These are phyloP conservation scores for Quillaja saponaria DNA, from an alignment of 306 rosid species.

Conservation along the genomic window DNA sequence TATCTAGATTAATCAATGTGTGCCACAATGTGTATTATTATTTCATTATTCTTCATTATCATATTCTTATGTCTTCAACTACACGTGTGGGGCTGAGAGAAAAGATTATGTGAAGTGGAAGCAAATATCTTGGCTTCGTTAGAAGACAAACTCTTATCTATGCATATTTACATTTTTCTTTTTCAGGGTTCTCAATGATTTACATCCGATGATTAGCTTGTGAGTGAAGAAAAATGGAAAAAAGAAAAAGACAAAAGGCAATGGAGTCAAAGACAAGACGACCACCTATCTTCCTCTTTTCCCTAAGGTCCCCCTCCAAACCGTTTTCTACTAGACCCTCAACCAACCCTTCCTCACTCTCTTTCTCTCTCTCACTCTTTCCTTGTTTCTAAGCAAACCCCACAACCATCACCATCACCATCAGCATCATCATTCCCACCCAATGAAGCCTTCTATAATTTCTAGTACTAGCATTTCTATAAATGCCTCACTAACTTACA, in stretches of 20 bases:
- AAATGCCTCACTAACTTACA: slow-evolving; percentile 46
- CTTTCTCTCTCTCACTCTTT: slow-evolving; percentile 48
- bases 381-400: slow-evolving; percentile 95
- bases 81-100: slow-evolving; percentile 56
- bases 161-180: neutral
- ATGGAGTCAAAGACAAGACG: slow-evolving; percentile 92
- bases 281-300: slow-evolving; percentile 39
- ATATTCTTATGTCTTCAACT: slow-evolving; percentile 47
- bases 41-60: slow-evolving; percentile 30
- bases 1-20: slow-evolving; percentile 17
- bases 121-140: slow-evolving; percentile 73
- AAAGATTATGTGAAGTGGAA: slow-evolving; percentile 82
- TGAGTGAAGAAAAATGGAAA: slow-evolving; percentile 58
- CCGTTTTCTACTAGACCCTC: slow-evolving; percentile 98
- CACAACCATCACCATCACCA: slow-evolving; percentile 73
- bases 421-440: slow-evolving; percentile 69
- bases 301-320: slow-evolving; percentile 75
- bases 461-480: slow-evolving; percentile 39
- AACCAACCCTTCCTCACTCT: slow-evolving; percentile 49
- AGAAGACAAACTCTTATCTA: slow-evolving; percentile 47
- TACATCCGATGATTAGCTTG: slow-evolving; percentile 52
- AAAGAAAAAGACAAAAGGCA: slow-evolving; percentile 38
- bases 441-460: slow-evolving; percentile 64
- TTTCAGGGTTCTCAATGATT: slow-evolving; percentile 30
- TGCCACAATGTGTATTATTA: slow-evolving; percentile 21